Conservation (phyloP, 306 rosid species). For the Citrullus mucosospermus region DNA sequence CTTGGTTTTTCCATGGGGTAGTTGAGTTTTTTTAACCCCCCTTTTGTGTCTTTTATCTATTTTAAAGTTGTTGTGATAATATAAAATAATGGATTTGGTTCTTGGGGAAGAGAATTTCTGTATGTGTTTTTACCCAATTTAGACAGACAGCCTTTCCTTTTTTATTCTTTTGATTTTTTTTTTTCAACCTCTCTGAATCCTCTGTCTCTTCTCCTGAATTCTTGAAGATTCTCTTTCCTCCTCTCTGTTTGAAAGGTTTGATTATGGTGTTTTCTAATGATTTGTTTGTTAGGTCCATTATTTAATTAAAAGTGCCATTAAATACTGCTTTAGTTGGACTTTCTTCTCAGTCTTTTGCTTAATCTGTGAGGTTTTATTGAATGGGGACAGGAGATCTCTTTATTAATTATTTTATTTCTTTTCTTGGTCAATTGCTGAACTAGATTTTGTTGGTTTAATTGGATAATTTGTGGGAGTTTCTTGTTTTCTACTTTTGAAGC, state of each 20-base stretch:
- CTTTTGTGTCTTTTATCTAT: not conserved
- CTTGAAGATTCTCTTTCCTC: not conserved
- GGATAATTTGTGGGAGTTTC: not conserved
- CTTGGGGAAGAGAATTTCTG: not conserved
- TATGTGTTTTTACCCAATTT: not conserved
- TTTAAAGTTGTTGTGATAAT: not conserved
- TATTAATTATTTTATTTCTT: constrained; percentile 6
- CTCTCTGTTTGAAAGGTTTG: not conserved
- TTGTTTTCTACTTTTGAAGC: not conserved
- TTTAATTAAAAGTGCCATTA: not conserved
- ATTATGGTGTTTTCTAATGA: not conserved
- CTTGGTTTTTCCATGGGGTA: not conserved
- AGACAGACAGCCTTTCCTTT: not conserved
- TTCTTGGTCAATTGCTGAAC: not conserved
- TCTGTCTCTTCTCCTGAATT: not conserved
- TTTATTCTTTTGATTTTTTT: not conserved
- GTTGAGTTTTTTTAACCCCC: not conserved
- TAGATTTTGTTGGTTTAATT: not conserved
- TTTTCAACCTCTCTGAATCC: not conserved
- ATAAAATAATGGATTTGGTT: not conserved
- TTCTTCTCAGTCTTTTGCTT: not conserved
- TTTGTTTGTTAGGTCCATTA: not conserved
- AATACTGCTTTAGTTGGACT: constrained; percentile 3
- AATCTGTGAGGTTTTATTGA: not conserved
- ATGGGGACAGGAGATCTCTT: not conserved